Evolutionary conservation across 495 filamentous ascomycete genomes (phyloP), one percentile per base, ranked within the genome.

Genomic region (Penicillium bovifimosum): DNA sequence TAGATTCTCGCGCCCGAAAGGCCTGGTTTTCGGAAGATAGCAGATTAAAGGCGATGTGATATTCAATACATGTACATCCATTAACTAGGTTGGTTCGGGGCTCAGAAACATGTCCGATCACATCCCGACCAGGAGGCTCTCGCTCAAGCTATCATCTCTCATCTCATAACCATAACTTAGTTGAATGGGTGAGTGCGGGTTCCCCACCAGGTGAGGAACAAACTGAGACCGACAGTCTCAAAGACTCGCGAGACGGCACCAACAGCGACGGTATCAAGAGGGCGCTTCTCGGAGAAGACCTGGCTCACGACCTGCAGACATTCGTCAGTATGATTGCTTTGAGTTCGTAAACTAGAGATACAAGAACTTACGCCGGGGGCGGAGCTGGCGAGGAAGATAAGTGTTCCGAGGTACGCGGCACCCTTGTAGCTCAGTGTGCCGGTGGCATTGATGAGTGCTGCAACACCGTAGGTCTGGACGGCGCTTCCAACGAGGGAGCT

Each of bases 181-280:
- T 87, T 82, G 67, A 89, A 89, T 34, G 90, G 86, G 74, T 88
- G 87, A 68, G 90, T 95, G 60, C 86, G 84, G 47, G 92, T 96
- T 58, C 93, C 93, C 93, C 93, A 98, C 85, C 87, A 98, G 59
- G 89, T 96, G 54, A 98, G 75, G 81, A 96, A 90, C 66, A 96
- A 60, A 50, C 86, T 88, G 36, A 97, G 78, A 32, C 93, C 93
- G 47, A 97, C 85, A 4, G 93, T 96, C 78, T 98, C 93, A 54
- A 96, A 83, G 59, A 93, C 72, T 62, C 91, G 88, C 54, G 87
- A 84, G 9, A 93, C 70, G 41, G 85, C 82, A 62, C 85, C 87
- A 48, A 96, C 85, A 43, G 90, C 91, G 54, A 97, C 83, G 42
- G 86, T 90, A 68, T 97, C 93, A 8, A 91, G 70, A 13, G 92